phyloP scores from a whole-genome alignment of 164 flowering plant species.

The Kingdonia uniflora region DNA sequence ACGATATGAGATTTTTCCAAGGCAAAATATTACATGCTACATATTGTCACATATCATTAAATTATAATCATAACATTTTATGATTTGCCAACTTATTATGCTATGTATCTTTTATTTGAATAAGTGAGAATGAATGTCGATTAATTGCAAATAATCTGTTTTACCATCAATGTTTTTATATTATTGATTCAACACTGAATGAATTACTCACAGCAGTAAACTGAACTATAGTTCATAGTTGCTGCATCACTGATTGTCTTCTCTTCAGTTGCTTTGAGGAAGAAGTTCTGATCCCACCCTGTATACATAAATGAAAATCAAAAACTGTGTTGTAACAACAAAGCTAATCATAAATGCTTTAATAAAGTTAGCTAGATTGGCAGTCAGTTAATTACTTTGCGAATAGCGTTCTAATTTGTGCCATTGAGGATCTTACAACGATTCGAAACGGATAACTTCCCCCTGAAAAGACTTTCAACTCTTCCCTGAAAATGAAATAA shows the following conservation, averaged over 20 bases:
- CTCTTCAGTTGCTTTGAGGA: slow-evolving; percentile 54
- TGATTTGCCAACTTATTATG: no score
- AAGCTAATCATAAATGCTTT: not conserved
- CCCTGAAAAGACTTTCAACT: slow-evolving; percentile 62
- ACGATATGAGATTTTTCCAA: no score
- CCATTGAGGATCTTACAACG: slow-evolving; percentile 96
- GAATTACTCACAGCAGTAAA: slow-evolving; percentile 69
- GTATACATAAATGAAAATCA: slow-evolving; percentile 2
- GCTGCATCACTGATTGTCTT: slow-evolving; percentile 54
- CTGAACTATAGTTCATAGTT: slow-evolving; percentile 61
- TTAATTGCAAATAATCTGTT: no score
- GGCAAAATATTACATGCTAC: no score
- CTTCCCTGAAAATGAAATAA: slow-evolving; percentile 48
- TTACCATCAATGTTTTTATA: no score
- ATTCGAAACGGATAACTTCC: slow-evolving; percentile 89
- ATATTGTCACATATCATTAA: no score
- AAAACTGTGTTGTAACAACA: not conserved
- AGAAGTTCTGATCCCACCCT: slow-evolving; percentile 57
- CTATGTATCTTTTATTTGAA: no score
- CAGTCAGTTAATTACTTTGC: slow-evolving; percentile 46
- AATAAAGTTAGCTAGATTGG: slow-evolving; percentile 2
- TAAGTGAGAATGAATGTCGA: no score
- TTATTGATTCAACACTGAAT: no score
- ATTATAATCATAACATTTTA: no score
- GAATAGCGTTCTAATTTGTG: slow-evolving; percentile 83